phyloP scores from a whole-genome alignment of 179 eudicot genomes.

The Silene vulgaris region DNA sequence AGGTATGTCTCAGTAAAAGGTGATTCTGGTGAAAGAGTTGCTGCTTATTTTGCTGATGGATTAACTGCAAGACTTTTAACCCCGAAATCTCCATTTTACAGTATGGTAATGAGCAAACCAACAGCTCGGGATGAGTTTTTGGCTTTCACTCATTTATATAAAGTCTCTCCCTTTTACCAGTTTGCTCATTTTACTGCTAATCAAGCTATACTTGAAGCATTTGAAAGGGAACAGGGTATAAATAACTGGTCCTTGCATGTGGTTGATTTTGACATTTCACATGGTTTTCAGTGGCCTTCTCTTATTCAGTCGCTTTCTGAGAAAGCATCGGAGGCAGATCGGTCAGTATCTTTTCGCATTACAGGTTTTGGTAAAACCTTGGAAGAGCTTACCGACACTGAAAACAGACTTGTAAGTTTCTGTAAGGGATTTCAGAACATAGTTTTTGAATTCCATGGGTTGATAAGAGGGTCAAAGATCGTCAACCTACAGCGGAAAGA shows the following conservation, averaged over 20 bases:
- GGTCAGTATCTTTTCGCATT: slow-evolving; percentile 34
- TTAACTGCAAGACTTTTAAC: slow-evolving; percentile 53
- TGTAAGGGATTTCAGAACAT: slow-evolving; percentile 51
- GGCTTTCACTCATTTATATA: slow-evolving; percentile 54
- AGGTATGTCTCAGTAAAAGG: slow-evolving; percentile 44
- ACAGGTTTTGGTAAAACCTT: slow-evolving; percentile 51
- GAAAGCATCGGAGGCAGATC: slow-evolving; percentile 36
- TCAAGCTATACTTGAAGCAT: slow-evolving; percentile 74
- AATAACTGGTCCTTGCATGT: slow-evolving; percentile 44
- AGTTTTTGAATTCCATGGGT: slow-evolving; percentile 54
- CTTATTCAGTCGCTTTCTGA: slow-evolving; percentile 77
- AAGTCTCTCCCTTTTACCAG: slow-evolving; percentile 62
- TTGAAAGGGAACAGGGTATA: slow-evolving; percentile 43
- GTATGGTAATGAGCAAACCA: slow-evolving; percentile 48
- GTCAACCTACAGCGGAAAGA: slow-evolving; percentile 26
- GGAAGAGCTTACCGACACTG: slow-evolving; percentile 58
- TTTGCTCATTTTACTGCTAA: slow-evolving; percentile 88
- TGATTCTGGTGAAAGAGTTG: slow-evolving; percentile 59
- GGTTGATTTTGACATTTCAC: slow-evolving; percentile 58
- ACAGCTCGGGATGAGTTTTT: slow-evolving; percentile 52
- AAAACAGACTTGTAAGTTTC: slow-evolving; percentile 59
- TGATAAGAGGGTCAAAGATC: slow-evolving; percentile 40
- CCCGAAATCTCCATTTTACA: slow-evolving; percentile 50
- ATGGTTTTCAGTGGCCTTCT: slow-evolving; percentile 92
- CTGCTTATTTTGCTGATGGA: slow-evolving; percentile 73